Evolutionary conservation across 139 green algal species (phyloP), one percentile per base, ranked within the genome.

Genomic region (Yamagishiella unicocca): DNA sequence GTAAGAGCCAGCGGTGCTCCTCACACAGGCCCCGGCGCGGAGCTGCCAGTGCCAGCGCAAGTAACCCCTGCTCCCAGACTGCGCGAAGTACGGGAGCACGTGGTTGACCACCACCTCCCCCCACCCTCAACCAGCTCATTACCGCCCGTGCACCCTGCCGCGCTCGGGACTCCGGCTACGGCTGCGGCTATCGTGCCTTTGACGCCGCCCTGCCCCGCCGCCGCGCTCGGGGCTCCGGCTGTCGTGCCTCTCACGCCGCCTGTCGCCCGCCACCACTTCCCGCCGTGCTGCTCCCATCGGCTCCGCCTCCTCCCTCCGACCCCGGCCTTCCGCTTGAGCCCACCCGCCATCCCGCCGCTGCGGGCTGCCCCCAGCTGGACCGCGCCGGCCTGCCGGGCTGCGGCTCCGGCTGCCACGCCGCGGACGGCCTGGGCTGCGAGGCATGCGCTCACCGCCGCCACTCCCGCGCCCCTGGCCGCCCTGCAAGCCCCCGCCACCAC

Each of bases 171-270:
- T 80, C 27, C 43, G 72, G n/a, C 58, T 67, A 17, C 58, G 58
- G 22, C 72, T 80, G 27, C 72, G 72, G 43, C 72, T 80, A 25
- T 80, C 72, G 8, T 64, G 72, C n/a, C 72, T 42, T 12, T 29
- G 70, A 17, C 12, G 2, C 27, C 27, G 43, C n/a, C 64, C n/a
- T 72, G 4, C n/a, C 62, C 62, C 8, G 4, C n/a, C 7, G 29
- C n/a, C 5, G 29, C 25, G 29, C 27, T 71, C 62, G 5, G 62
- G 62, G n/a, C 62, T 71, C 4, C 62, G 62, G n/a, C 62, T 71
- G 8, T n/a, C 6, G 62, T n/a, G 4, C 6, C 25, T 5, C 29
- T 24, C 29, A 40, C 62, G n/a, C 29, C 62, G 55, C 55, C n/a
- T n/a, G 55, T 19, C 14, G 21, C 55, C 8, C 21, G 55, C 21